Evolutionary conservation across 345 rosid species (phyloP), one percentile per base, ranked within the genome.

Genomic region (Citropsis articulata): DNA sequence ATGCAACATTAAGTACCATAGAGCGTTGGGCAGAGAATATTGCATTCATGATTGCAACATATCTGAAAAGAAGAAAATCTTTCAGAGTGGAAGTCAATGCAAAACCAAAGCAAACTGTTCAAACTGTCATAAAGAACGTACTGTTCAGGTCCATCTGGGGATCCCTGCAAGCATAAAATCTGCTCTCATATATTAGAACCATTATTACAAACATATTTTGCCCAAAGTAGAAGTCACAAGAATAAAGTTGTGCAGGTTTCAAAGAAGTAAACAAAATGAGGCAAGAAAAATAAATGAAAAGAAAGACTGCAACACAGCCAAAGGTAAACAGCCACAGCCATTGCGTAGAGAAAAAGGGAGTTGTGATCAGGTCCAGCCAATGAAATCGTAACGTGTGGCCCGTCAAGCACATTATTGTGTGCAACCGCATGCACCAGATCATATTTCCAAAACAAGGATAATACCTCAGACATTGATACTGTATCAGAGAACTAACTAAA

Each of bases 141-240:
- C 99, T 95, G 99, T 83, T 94, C 98, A 40, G 98, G 95, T 72
- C 97, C 99, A 88, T 94, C 99, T 5, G 91, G 93, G 19, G 99
- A 92, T 79, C 98, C 99, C 88, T 92, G 99, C 95, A 96, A 87
- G 84, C 99, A 96, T 79, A 94, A 80, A 83, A 94, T 93, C 98
- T 96, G 97, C 77, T 57, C 56, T 69, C 72, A 81, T 35, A 74
- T 56, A 66, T 66, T 75, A 84, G 83, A 72, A 75, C n/a, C 66
- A 56, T 27, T 9, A 27, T 67, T 28, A 48, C 36, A 56, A 57
- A 38, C 50, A 75, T 74, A 42, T 27, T 63, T 10, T 9, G 27
- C 1, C 1, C 25, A 27, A 60, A 25, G 53, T 77, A 59, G 16
- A 56, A 55, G 38, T 7, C 25, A 12, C 50, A 76, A 73, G 9